Conservation (phyloP, 495 filamentous ascomycete species). For the Daldinia loculata region DNA sequence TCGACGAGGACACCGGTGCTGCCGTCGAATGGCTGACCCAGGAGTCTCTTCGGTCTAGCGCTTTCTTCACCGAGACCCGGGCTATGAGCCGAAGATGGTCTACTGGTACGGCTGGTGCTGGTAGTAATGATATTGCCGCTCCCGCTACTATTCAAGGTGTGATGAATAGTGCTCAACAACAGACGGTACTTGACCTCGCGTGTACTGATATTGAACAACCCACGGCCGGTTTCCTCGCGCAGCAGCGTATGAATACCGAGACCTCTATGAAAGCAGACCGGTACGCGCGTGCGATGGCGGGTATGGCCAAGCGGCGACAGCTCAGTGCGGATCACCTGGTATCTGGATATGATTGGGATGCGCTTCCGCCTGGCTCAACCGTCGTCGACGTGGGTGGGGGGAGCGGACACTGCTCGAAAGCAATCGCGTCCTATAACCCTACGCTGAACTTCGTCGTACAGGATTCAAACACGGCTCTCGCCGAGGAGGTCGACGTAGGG, state of each 20-base stretch:
- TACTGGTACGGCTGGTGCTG: slow-evolving; percentile 2
- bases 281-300: slow-evolving; percentile 39
- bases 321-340: slow-evolving; percentile 38
- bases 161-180: not conserved
- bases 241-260: slow-evolving; percentile 24
- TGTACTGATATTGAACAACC: slow-evolving; percentile 14
- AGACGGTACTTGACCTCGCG: slow-evolving; percentile 15
- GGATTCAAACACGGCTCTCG: slow-evolving; percentile 39
- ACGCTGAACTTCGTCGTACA: slow-evolving; percentile 49
- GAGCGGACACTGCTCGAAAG: slow-evolving; percentile 47
- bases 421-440: slow-evolving; percentile 41
- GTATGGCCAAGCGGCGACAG: slow-evolving; percentile 40
- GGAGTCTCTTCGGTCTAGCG: slow-evolving; percentile 34
- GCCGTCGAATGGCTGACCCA: slow-evolving; percentile 39
- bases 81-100: slow-evolving; percentile 30
- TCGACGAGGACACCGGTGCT: slow-evolving; percentile 44
- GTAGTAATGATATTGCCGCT: not conserved
- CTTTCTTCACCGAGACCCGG: slow-evolving; percentile 35
- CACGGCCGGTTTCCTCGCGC: slow-evolving; percentile 19
- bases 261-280: slow-evolving; percentile 31
- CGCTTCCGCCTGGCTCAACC: slow-evolving; percentile 15
- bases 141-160: not conserved
- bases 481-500: slow-evolving; percentile 24
- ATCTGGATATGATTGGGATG: slow-evolving; percentile 27
- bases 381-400: slow-evolving; percentile 55